These are phyloP conservation scores for Russula sp. DNA, from an alignment of 768 basidiomycete species.

Conservation along the genomic window DNA sequence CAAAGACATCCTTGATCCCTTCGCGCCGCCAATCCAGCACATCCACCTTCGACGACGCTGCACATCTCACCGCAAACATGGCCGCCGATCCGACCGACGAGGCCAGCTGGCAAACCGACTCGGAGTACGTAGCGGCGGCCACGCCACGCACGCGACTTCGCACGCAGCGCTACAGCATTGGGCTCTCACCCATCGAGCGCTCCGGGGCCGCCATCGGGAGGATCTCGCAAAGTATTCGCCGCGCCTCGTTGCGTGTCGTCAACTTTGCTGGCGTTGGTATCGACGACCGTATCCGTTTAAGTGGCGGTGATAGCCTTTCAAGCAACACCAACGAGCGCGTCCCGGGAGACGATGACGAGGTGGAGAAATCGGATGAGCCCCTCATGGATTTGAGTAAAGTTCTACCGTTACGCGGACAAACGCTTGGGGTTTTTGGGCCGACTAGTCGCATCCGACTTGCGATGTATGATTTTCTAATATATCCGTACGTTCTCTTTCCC, in stretches of 20 bases:
- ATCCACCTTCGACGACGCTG: slow-evolving; percentile 52
- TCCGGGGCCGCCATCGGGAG: slow-evolving; percentile 54
- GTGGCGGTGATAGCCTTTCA: slow-evolving; percentile 33
- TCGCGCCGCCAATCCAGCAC: slow-evolving; percentile 30
- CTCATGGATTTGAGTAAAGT: slow-evolving; percentile 40
- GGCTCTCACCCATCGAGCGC: slow-evolving; percentile 55
- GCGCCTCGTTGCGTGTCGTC: slow-evolving; percentile 75
- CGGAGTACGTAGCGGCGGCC: slow-evolving; percentile 34
- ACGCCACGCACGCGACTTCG: slow-evolving; percentile 35
- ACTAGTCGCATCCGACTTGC: slow-evolving; percentile 55
- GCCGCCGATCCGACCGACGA: slow-evolving; percentile 30
- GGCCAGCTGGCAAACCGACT: slow-evolving; percentile 26
- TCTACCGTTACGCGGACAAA: slow-evolving; percentile 64
- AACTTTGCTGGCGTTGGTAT: slow-evolving; percentile 60
- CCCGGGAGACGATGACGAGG: slow-evolving; percentile 31
- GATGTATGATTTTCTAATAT: slow-evolving; percentile 63
- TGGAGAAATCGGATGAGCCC: slow-evolving; percentile 26
- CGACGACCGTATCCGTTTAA: slow-evolving; percentile 52
- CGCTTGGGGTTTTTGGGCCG: slow-evolving; percentile 71
- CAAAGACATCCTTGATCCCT: slow-evolving; percentile 47
- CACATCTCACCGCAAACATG: slow-evolving; percentile 51
- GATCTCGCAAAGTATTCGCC: slow-evolving; percentile 50
- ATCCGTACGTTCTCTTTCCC: slow-evolving; percentile 46
- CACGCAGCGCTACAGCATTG: slow-evolving; percentile 46
- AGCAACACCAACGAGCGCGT: slow-evolving; percentile 23